Evolutionary conservation across 305 asterid species (phyloP).

Genomic region (Rubia tinctorum): DNA sequence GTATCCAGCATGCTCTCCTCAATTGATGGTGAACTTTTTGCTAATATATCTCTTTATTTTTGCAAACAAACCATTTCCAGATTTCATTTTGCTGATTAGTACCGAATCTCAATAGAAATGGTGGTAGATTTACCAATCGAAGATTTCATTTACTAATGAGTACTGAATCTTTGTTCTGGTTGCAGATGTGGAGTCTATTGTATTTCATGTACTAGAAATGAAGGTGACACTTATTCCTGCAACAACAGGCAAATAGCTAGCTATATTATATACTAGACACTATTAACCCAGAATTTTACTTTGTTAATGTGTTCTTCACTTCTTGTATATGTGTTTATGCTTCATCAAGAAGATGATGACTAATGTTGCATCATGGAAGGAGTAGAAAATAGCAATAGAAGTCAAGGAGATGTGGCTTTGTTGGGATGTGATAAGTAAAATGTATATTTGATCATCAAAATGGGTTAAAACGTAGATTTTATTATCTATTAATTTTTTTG

Average conservation of each 20-base stretch:
- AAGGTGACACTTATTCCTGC: constrained; percentile 28
- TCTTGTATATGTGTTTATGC: too few relatives aligned
- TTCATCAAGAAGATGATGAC: too few relatives aligned
- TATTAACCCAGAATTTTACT: too few relatives aligned
- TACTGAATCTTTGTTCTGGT: background rate
- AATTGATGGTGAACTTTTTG: constrained; percentile 20
- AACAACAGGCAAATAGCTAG: constrained; percentile 15
- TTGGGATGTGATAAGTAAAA: too few relatives aligned
- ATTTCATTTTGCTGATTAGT: background rate
- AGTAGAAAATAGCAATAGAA: too few relatives aligned
- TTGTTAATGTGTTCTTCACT: background rate
- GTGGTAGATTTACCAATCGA: background rate
- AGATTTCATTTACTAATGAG: background rate
- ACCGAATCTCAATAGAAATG: background rate
- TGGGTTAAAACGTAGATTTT: too few relatives aligned
- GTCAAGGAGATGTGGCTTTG: too few relatives aligned
- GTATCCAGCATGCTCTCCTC: constrained; percentile 28
- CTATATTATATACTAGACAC: too few relatives aligned
- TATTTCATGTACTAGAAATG: constrained; percentile 32
- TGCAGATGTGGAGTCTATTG: constrained; percentile 34
- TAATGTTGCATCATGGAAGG: too few relatives aligned
- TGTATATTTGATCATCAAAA: too few relatives aligned
- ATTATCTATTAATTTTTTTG: too few relatives aligned
- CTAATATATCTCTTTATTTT: background rate
- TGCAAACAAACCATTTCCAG: background rate